Evolutionary conservation across 1,284 basidiomycete genomes (phyloP).

Genomic region (Malassezia cuniculi): DNA sequence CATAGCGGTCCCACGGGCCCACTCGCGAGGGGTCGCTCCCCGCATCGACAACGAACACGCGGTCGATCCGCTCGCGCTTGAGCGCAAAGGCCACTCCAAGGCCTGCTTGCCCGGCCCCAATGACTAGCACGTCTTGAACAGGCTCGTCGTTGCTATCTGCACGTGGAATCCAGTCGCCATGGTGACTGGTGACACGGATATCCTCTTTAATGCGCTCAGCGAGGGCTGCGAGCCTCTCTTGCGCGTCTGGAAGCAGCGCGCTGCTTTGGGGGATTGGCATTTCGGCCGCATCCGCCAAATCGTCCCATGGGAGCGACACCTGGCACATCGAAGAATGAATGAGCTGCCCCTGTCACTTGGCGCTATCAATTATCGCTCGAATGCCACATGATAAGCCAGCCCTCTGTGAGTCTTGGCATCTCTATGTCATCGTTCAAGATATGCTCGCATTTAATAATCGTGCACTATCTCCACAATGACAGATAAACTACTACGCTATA

Average conservation of each 20-base stretch:
- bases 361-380: too few species aligned
- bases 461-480: too few species aligned
- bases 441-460: too few species aligned
- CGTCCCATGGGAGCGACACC: too few species aligned
- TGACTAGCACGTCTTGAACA: conserved; percentile 3
- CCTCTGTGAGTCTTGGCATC: too few species aligned
- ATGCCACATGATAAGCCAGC: too few species aligned
- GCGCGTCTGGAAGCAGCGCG: conserved; percentile 1
- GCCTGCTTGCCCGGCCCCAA: conserved; percentile 6
- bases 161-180: conserved; percentile 8
- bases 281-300: background rate
- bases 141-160: background rate
- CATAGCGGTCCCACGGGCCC: conserved; percentile 6
- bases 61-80: conserved; percentile 8
- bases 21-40: conserved; percentile 6
- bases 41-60: conserved; percentile 3
- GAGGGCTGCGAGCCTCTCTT: background rate
- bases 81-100: conserved; percentile 8
- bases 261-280: background rate
- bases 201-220: conserved; percentile 1
- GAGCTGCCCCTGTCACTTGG: too few species aligned
- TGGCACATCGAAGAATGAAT: too few species aligned
- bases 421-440: too few species aligned
- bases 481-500: too few species aligned
- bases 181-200: conserved; percentile 7